Evolutionary conservation across 176 grass and related monocot species (phyloP), one percentile per base, ranked within the genome.

Genomic region (barley (Hordeum vulgare)): DNA sequence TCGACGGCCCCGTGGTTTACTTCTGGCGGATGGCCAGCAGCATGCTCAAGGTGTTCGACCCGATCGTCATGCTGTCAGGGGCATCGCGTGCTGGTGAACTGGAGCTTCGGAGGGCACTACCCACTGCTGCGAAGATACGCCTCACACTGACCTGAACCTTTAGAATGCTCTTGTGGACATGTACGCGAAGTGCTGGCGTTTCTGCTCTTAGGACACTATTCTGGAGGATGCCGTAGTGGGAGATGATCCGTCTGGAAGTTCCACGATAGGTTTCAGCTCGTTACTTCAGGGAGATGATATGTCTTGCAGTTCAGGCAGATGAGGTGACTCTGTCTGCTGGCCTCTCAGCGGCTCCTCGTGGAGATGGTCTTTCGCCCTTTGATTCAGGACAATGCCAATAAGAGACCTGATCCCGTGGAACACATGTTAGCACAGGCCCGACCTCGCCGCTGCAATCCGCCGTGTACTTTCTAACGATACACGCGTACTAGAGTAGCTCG

Each of bases 221-320:
- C 53, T 37, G 37, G 74, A 85, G 74, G 11, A 94, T 97, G 88
- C 74, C 81, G 5, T 83, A 9, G n/a, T 86, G 80, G 65, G n/a
- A n/a, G 88, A 94, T 25, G 60, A 79, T 5, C 45, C 86, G 66
- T 94, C 95, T 2, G 94, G 92, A 90, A 97, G 94, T 59, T 89
- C 83, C 59, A 66, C 93, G 76, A 91, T 94, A 77, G 44, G 51
- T 77, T 29, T 79, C 88, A 10, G 63, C 90, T 5, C 57, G 11
- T 18, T 92, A 94, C 87, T 91, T 97, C 85, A 85, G 34, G 20
- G 88, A 97, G 83, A 94, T 97, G 86, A n/a, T n/a, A 86, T 10
- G 61, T 63, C 83, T 53, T 4, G n/a, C 41, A 66, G 41, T 84
- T 51, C 64, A 47, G 11, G 61, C 78, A 57, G 92, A 94, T 89